Percentiles rank a stretch among this genome's conserved stretches.
Conservation (phyloP, 345 rosid genomes). For the Lenwebbia sp. region DNA sequence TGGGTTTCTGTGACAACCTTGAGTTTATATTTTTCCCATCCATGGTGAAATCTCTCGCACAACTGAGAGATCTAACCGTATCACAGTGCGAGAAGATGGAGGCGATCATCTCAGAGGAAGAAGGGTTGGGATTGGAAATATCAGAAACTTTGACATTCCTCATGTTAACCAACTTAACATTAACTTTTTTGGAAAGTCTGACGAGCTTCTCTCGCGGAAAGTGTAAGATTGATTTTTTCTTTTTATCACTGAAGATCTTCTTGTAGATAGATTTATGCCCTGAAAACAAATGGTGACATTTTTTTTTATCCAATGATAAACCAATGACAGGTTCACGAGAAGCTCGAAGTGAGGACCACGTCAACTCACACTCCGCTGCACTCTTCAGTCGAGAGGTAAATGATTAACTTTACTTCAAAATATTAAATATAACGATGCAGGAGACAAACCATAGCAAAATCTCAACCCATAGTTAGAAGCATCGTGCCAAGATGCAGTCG, state of each 20-base stretch:
- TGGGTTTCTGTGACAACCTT: no score
- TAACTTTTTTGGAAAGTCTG: rapidly evolving
- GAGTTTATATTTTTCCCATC: no score
- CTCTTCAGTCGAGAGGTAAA: background rate
- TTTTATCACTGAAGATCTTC: background rate
- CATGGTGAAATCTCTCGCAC: no score
- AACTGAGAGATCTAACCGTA: no score
- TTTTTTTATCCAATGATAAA: background rate
- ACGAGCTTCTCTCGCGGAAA: background rate
- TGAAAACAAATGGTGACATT: background rate
- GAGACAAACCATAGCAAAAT: background rate
- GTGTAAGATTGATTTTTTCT: background rate
- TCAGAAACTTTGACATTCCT: no score
- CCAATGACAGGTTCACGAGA: background rate
- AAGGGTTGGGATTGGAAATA: no score
- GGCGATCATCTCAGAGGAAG: no score
- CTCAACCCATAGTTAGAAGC: no score
- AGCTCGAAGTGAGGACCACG: rapidly evolving
- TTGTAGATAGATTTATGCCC: background rate
- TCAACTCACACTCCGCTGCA: rapidly evolving
- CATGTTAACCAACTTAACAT: background rate
- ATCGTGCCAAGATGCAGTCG: no score
- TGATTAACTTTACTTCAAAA: background rate
- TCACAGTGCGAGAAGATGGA: no score
- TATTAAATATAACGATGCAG: background rate